These are phyloP conservation scores for Buddleja alternifolia DNA, from an alignment of 257 asterid genomes.

Conservation along the genomic window DNA sequence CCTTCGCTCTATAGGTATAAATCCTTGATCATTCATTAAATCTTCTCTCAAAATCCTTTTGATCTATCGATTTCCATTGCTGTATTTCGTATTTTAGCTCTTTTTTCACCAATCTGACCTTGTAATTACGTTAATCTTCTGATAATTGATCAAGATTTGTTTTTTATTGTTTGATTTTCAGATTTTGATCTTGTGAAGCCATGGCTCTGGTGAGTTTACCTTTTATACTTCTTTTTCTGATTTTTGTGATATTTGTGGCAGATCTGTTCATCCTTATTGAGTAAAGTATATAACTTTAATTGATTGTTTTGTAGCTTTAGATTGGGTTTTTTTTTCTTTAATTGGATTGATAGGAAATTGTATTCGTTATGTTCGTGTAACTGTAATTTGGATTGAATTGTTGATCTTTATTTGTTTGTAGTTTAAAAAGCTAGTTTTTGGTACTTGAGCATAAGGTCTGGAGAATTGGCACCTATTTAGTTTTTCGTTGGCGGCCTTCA, in stretches of 20 bases:
- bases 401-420: background rate
- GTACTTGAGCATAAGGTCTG: background rate
- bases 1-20: slow-evolving; percentile 35
- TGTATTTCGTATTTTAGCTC: background rate
- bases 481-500: background rate
- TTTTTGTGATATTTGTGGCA: slow-evolving; percentile 1
- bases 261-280: slow-evolving; percentile 34
- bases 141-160: background rate
- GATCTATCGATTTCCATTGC: background rate
- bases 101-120: background rate
- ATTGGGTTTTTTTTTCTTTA: background rate
- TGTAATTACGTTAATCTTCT: background rate
- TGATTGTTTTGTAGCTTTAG: background rate
- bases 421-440: background rate
- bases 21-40: background rate
- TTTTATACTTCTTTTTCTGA: background rate
- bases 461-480: background rate
- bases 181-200: slow-evolving; percentile 46
- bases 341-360: background rate
- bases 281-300: background rate
- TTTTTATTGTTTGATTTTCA: slow-evolving; percentile 17
- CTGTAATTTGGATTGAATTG: background rate
- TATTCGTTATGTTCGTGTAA: background rate
- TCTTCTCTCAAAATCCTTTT: background rate
- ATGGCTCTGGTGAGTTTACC: slow-evolving; percentile 74